Evolutionary conservation across 306 rosid genomes (phyloP), one percentile per base, ranked within the genome.

Genomic region (Acacia acuminata): DNA sequence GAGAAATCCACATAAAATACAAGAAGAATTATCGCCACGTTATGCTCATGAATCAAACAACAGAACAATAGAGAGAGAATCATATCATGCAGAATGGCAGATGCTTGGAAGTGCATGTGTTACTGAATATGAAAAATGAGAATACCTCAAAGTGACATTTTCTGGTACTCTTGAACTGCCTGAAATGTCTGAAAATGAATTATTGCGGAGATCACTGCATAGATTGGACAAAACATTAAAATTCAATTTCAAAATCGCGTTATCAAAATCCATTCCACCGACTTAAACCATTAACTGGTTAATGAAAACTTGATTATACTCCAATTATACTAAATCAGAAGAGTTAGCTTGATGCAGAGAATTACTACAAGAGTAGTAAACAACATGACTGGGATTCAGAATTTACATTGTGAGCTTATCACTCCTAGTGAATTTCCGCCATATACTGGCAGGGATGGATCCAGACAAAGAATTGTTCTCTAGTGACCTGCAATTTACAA

Each of bases 81-180:
- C 48, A 27, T 73, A 75, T 79, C 48, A 45, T 25, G 55, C 48
- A 82, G 45, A 27, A 58, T 24, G 27, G 12, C 27, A 22, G 65
- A 58, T 74, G 64, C 76, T 50, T 45, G 60, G 55, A 73, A 69
- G 75, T 34, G 69, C 56, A 71, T 70, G 68, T 47, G 20, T 76
- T 79, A 32, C 50, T 8, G 70, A 77, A 36, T 48, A 85, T 76
- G 60, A 77, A 75, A 45, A 51, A 78, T 32, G 22, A 70, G 75
- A 79, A 74, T 91, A 94, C 98, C 98, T 84, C 84, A 94, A 72
- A 74, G 91, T 89, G 82, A 93, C 91, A 83, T 92, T 92, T 82
- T 17, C 72, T 2, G 92, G 93, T 73, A 86, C 88, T 78, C 82
- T 83, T 50, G 88, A 51, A 83, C 67, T 77, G 83, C 89, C 97